phyloP scores from a whole-genome alignment of 2,329 filamentous ascomycete genomes.

The Waltergamsia citrina region DNA sequence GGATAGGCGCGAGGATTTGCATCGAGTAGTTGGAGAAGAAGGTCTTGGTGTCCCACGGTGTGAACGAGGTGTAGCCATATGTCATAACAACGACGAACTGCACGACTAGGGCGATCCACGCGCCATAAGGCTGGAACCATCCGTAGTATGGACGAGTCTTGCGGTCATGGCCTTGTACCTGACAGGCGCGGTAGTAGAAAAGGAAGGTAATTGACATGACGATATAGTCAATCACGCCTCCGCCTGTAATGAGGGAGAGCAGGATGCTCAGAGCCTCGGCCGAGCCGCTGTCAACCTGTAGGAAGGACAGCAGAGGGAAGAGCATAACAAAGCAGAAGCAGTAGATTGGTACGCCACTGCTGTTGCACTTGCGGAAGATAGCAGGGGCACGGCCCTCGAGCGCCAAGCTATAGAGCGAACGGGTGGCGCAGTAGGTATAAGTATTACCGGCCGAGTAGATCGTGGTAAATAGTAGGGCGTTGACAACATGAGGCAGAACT shows the following conservation, averaged over 20 bases:
- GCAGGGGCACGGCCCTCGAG: constrained; percentile 36
- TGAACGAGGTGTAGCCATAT: constrained; percentile 47
- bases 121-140: constrained; percentile 48
- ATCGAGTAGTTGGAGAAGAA: constrained; percentile 49
- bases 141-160: constrained; percentile 45
- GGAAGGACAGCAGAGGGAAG: constrained; percentile 43
- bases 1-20: constrained; percentile 40
- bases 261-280: constrained; percentile 42
- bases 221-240: constrained; percentile 53
- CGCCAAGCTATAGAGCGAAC: constrained; percentile 40
- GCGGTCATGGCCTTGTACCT: constrained; percentile 42
- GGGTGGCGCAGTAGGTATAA: constrained; percentile 40
- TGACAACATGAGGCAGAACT: constrained; percentile 47
- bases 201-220: constrained; percentile 37
- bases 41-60: constrained; percentile 34
- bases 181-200: constrained; percentile 39
- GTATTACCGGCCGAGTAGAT: constrained; percentile 38
- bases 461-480: constrained; percentile 36
- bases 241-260: constrained; percentile 45
- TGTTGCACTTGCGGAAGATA: constrained; percentile 48
- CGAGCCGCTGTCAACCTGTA: constrained; percentile 38
- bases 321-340: constrained; percentile 43
- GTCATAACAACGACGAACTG: constrained; percentile 33
- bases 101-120: constrained; percentile 31
- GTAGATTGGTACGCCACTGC: constrained; percentile 51